Base-by-base conservation (phyloP, 202 grass and related monocot genomes). In the Zoysia matrella region DNA sequence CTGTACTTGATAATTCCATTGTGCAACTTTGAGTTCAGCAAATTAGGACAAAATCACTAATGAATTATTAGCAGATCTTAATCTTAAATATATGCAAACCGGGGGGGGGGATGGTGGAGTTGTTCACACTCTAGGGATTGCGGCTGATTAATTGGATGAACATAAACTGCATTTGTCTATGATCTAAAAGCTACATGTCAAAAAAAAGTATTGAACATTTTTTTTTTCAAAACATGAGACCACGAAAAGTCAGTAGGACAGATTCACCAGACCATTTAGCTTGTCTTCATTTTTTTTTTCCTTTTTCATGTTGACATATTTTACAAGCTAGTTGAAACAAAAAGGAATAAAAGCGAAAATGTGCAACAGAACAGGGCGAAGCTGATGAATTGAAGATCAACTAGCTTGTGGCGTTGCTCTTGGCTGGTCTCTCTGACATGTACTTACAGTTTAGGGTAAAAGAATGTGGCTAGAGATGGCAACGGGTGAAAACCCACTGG, bases 381-480 rank as follows among this genome's bases (percentile, higher is more conserved):
- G 69, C 75, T 64, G 68, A 85, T 16, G 11, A 47, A 62, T 51
- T 36, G 75, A 83, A 84, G n/a, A 89, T 82, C 22, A 79, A 53
- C 57, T 74, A 83, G 88, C 68, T 54, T 61, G 69, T 71, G 44
- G 55, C 75, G 14, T 70, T 72, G 72, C 72, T 78, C 60, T 86
- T 68, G 75, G 78, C 80, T 80, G 82, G 79, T 69, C 55, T 39
- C 40, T 74, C 71, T 82, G 56, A 64, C 78, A 84, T 78, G 78
- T 71, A 82, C 89, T 77, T 89, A 91, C 89, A 91, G 50, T 85
- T 76, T 73, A 44, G 22, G 80, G 74, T 82, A 79, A 90, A 89
- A 67, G 73, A 89, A 16, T 16, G 55, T 30, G 22, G 22, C 22
- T 30, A 30, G 22, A 30, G 22, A 30, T 30, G 22, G 22, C 22